Evolutionary conservation across 1,284 basidiomycete genomes (phyloP), one percentile per base, ranked within the genome.

Genomic region (Heliocybe sulcata): DNA sequence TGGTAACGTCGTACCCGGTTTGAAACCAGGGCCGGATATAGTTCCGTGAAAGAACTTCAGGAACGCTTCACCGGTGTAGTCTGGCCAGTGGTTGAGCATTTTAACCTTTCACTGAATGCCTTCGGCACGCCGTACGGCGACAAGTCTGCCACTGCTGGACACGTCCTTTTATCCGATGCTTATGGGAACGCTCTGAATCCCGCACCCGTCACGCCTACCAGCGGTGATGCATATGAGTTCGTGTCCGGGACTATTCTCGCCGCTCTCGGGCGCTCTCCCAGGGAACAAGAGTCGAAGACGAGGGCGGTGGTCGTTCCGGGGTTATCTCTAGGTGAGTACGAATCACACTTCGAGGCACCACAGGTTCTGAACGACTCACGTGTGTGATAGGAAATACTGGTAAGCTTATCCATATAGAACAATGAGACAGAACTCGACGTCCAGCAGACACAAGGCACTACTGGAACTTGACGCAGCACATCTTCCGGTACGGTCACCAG

Each of bases 171-270:
- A 53, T 67, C 70, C 31, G 70, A 77, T 52, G 74, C 78, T 1
- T 79, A 69, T 64, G 71, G 71, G 22, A 69, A 67, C 0, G 72
- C 69, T 14, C 70, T 82, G 14, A 76, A 81, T 56, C 81, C 85
- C 1, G 79, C 84, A 3, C 81, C 82, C 0, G 66, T 78, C 26
- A 77, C 83, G 12, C 77, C 81, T 0, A 72, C 69, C 2, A 66
- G 69, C 11, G 73, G 75, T 0, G 69, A 60, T 1, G 73, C 79
- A 16, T 85, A 73, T 66, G 63, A 64, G 19, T 58, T 83, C 16
- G 65, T 82, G 23, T 75, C 75, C n/a, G 79, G 77, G 1, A 79
- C 76, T 9, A 80, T 82, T 60, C 75, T 74, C 56, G 68, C 74
- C 2, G 67, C 74, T 3, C 75, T 72, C 59, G 70, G 73, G 51